Conservation (phyloP, 169 alveolate species). For the Theileria orientalis region DNA sequence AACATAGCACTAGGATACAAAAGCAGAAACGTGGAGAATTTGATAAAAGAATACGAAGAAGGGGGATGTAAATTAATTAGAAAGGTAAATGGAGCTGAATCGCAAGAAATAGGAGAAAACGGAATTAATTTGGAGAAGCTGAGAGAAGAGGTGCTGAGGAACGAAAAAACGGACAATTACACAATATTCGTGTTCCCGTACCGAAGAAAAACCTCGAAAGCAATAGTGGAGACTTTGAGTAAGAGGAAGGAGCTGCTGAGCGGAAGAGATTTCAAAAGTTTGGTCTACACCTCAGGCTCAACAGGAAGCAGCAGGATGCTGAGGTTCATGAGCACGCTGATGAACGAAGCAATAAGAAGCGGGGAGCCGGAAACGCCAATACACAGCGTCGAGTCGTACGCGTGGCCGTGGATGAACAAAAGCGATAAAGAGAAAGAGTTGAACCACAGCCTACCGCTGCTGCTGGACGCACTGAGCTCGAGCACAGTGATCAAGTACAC, state of each 20-base stretch:
- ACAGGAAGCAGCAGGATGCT: conserved; percentile 65
- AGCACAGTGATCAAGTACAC: conserved; percentile 29
- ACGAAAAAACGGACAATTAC: conserved; percentile 7
- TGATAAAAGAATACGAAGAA: neutral
- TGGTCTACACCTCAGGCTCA: conserved; percentile 46
- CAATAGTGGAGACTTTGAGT: conserved; percentile 20
- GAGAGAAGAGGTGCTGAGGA: neutral
- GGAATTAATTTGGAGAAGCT: neutral
- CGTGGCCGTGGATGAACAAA: conserved; percentile 63
- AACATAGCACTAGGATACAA: neutral
- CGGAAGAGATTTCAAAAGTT: conserved; percentile 30
- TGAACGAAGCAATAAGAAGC: neutral
- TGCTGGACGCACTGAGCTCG: conserved; percentile 41
- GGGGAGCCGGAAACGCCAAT: conserved; percentile 24
- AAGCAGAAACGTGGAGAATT: neutral
- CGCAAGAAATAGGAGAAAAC: neutral
- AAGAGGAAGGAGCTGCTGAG: neutral
- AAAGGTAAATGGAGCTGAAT: neutral
- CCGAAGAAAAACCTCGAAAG: conserved; percentile 20
- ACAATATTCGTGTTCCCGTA: conserved; percentile 63
- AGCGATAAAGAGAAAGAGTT: neutral
- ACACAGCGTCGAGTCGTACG: conserved; percentile 51
- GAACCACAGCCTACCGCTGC: conserved; percentile 16
- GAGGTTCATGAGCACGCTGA: conserved; percentile 20
- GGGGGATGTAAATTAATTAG: neutral